These are phyloP conservation scores for Populus davidiana DNA, from an alignment of 345 rosid species.

Conservation along the genomic window DNA sequence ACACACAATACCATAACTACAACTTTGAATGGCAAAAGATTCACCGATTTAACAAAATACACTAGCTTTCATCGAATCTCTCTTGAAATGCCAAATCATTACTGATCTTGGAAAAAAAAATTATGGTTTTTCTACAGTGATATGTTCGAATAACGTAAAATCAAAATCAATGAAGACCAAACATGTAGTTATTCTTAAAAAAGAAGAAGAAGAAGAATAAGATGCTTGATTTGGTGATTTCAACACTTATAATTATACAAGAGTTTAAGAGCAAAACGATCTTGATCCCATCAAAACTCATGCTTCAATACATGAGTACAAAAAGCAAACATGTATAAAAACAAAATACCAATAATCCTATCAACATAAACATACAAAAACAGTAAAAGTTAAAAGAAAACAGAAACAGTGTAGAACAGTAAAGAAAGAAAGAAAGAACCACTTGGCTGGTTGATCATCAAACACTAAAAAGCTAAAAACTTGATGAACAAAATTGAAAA, in stretches of 20 bases:
- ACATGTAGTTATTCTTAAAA: background rate
- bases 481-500: background rate
- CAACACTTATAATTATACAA: background rate
- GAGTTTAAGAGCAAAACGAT: background rate
- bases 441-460: background rate
- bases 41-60: background rate
- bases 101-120: background rate
- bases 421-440: background rate
- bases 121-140: background rate
- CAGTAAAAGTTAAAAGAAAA: background rate
- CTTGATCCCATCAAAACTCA: background rate
- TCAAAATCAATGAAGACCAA: background rate
- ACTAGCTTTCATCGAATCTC: background rate
- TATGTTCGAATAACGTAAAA: background rate
- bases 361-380: background rate
- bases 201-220: background rate
- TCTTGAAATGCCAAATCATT: background rate
- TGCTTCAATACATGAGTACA: background rate
- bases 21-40: background rate
- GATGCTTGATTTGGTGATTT: background rate
- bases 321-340: background rate
- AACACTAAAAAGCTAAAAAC: background rate
- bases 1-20: background rate
- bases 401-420: background rate
- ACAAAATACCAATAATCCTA: background rate